Evolutionary conservation across 768 basidiomycete species (phyloP).

Genomic region (Glaciozyma martinii): DNA sequence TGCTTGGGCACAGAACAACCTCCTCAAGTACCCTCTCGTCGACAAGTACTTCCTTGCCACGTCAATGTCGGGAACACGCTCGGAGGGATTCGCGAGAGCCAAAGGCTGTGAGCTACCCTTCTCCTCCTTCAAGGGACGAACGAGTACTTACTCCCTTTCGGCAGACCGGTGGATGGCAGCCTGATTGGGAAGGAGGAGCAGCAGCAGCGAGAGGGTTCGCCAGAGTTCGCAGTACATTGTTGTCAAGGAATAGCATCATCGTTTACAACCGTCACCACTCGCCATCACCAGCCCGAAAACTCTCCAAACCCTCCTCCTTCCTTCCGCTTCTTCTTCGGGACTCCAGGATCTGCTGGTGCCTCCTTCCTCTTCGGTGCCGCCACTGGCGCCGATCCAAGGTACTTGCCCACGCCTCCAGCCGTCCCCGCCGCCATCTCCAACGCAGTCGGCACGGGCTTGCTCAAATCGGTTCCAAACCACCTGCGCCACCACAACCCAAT

Average conservation of each 20-base stretch:
- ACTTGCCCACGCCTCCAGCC: conserved; percentile 11
- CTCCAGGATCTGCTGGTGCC: conserved; percentile 20
- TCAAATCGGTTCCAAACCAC: conserved; percentile 80
- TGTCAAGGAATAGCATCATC: too few relatives aligned
- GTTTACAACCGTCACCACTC: too few relatives aligned
- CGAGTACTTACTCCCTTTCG: too few relatives aligned
- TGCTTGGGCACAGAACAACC: conserved; percentile 47
- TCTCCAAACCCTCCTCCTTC: conserved; percentile 82
- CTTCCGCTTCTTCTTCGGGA: conserved; percentile 60
- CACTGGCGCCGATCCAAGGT: conserved; percentile 14
- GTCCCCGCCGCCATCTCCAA: conserved; percentile 2
- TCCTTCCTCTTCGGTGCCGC: conserved; percentile 21
- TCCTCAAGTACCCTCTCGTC: conserved; percentile 85
- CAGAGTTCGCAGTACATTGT: too few relatives aligned
- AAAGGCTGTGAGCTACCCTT: conserved; percentile 11
- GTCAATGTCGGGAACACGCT: conserved; percentile 39
- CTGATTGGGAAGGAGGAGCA: too few relatives aligned
- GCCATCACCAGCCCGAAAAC: conserved; percentile 75
- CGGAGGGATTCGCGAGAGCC: conserved; percentile 19
- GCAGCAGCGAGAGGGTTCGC: too few relatives aligned
- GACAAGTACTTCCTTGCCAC: conserved; percentile 81
- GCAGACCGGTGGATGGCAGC: too few relatives aligned
- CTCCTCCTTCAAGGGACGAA: too few relatives aligned
- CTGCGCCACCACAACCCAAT: neutral
- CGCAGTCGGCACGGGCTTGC: neutral